Base-by-base conservation (phyloP, 257 asterid genomes). In the Gardenia jasminoides region DNA sequence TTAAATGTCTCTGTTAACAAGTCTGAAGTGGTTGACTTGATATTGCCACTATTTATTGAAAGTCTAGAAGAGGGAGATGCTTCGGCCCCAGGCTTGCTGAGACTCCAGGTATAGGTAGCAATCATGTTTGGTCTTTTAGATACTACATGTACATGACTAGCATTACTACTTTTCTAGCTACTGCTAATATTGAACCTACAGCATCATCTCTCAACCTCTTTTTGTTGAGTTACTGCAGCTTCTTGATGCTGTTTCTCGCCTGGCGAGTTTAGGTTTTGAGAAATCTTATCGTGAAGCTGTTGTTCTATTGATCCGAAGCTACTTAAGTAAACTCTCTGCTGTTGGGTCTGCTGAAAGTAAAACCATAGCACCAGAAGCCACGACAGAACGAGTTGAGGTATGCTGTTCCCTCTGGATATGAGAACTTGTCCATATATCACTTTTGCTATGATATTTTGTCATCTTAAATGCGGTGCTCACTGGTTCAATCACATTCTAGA, bases 161-260 rank as follows among this genome's bases (percentile, higher is more conserved):
- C 54, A 71, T 70, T 56, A 46, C 46, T n/a, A 13, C 20, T 72
- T 79, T 62, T 77, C 61, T 33, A 67, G 26, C 41, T 65, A 59
- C 30, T 80, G 61, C 36, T 31, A 44, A 59, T 79, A 70, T 82
- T 70, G 58, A 69, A 74, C 58, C 50, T 83, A 79, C 56, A 76
- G 76, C 84, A 82, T 81, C 50, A 70, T 81, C 79, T 83, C 92
- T 88, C 86, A 92, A 82, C 91, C 86, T 84, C 75, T 81, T 83
- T 88, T 88, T 86, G 82, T 89, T 88, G 97, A 84, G 85, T 80
- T 88, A 83, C 90, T 91, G 97, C 98, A 96, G 99, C 97, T 96
- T 88, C 98, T 96, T 90, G 98, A 96, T 88, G 99, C 98, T 88
- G 93, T 96, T 91, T 92, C 99, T 89, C 97, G 94, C 89, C 81